phyloP scores from a whole-genome alignment of 2,329 filamentous ascomycete genomes.

The Hypoxylon sp. region DNA sequence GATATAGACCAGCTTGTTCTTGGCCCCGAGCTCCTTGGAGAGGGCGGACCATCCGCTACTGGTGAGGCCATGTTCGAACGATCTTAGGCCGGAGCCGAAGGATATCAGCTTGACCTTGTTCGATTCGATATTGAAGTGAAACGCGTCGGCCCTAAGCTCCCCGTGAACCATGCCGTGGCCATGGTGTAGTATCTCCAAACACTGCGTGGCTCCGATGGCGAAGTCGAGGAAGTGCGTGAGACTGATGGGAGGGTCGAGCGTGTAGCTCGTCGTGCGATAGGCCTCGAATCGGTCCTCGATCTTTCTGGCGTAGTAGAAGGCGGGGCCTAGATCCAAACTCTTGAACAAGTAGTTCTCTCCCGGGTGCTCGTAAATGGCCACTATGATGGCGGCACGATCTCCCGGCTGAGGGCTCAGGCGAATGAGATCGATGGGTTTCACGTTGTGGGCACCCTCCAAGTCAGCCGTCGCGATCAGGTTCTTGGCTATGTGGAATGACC shows the following conservation, averaged over 20 bases:
- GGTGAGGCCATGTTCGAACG: slow-evolving; percentile 88
- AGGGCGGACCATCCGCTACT: slow-evolving; percentile 87
- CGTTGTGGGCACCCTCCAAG: slow-evolving; percentile 76
- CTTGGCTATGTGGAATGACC: slow-evolving; percentile 85
- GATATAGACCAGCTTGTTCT: slow-evolving; percentile 89
- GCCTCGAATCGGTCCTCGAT: slow-evolving; percentile 60
- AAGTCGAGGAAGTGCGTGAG: slow-evolving; percentile 86
- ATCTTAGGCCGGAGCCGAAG: slow-evolving; percentile 84
- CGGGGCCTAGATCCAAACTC: slow-evolving; percentile 79
- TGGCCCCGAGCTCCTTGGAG: slow-evolving; percentile 83
- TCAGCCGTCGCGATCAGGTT: slow-evolving; percentile 75
- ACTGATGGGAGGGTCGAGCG: slow-evolving; percentile 67
- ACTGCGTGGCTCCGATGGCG: slow-evolving; percentile 86
- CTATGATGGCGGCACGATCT: slow-evolving; percentile 75
- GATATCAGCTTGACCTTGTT: slow-evolving; percentile 80
- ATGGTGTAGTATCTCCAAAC: slow-evolving; percentile 90
- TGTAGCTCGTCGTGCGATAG: slow-evolving; percentile 54
- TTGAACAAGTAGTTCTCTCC: slow-evolving; percentile 76
- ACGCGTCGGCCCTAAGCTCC: slow-evolving; percentile 88
- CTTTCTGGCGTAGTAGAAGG: slow-evolving; percentile 67
- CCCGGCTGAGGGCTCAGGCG: slow-evolving; percentile 72
- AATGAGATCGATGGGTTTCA: slow-evolving; percentile 81
- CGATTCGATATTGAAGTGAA: slow-evolving; percentile 80
- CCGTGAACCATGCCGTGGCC: slow-evolving; percentile 86
- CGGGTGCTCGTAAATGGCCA: slow-evolving; percentile 81